Conservation (phyloP, 1,284 basidiomycete species). For the Ceratobasidium sp. region DNA sequence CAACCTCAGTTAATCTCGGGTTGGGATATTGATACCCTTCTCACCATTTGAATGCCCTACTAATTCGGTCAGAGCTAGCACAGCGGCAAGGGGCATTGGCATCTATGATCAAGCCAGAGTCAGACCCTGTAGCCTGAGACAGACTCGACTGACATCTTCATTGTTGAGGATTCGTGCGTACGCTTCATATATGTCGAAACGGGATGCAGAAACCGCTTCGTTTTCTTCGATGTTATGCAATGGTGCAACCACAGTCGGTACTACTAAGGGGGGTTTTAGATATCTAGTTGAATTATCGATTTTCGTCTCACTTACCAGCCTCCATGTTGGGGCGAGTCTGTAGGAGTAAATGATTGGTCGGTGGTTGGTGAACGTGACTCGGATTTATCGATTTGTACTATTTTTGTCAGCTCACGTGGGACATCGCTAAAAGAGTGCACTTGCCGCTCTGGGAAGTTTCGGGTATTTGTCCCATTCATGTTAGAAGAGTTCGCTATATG, state of each 20-base stretch:
- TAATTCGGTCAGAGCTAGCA: slow-evolving; percentile 83
- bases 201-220: background rate
- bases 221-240: slow-evolving; percentile 24
- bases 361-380: background rate
- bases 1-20: slow-evolving; percentile 49
- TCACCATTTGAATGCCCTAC: slow-evolving; percentile 79
- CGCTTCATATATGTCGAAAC: slow-evolving; percentile 42
- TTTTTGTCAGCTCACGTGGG: background rate
- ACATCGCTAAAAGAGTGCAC: too few relatives aligned
- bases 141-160: background rate
- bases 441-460: too few relatives aligned
- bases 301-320: background rate
- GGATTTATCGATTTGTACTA: background rate
- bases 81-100: slow-evolving; percentile 89
- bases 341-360: background rate
- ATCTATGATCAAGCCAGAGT: slow-evolving; percentile 63
- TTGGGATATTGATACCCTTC: slow-evolving; percentile 50
- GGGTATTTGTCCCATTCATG: too few relatives aligned
- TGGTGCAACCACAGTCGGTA: background rate
- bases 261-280: background rate
- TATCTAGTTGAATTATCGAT: background rate
- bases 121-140: background rate
- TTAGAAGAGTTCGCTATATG: background rate
- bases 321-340: background rate
- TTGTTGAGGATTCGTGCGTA: slow-evolving; percentile 48